These are phyloP conservation scores for Curvularia verruculosa DNA, from an alignment of 2,329 filamentous ascomycete genomes.

Conservation along the genomic window DNA sequence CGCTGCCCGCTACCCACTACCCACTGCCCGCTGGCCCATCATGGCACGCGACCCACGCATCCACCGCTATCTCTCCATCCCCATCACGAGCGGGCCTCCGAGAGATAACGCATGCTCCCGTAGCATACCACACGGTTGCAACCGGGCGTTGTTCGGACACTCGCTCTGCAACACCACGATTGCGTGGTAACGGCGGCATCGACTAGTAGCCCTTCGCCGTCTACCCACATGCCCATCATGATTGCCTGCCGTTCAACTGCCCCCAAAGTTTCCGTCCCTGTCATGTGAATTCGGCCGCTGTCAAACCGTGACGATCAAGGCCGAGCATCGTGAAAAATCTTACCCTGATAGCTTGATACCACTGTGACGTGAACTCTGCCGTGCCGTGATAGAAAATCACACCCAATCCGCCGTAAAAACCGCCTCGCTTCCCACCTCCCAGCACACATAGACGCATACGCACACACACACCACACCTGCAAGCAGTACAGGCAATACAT, in stretches of 20 bases:
- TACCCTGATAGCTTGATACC: constrained; percentile 19
- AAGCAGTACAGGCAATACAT: constrained; percentile 16
- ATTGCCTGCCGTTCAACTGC: constrained; percentile 6
- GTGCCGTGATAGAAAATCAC: constrained; percentile 27
- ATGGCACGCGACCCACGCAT: background rate
- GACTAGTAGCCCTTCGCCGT: constrained; percentile 33
- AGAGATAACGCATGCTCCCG: constrained; percentile 27
- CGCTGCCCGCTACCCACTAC: no score
- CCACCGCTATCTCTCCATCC: constrained; percentile 8
- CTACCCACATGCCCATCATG: constrained; percentile 20
- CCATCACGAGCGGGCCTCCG: constrained; percentile 2
- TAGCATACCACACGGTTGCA: constrained; percentile 30
- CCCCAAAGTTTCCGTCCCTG: constrained; percentile 20
- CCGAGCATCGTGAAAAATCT: constrained; percentile 27
- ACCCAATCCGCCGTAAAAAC: constrained; percentile 8
- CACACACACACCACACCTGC: background rate
- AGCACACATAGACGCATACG: background rate
- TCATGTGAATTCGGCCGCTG: constrained; percentile 29
- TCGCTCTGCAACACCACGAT: constrained; percentile 23
- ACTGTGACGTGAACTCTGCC: constrained; percentile 29
- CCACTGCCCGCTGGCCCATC: background rate
- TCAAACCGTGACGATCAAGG: constrained; percentile 33
- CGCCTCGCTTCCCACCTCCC: constrained; percentile 3
- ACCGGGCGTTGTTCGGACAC: constrained; percentile 9
- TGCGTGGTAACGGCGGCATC: constrained; percentile 43